These are phyloP conservation scores for Aspergillus niger DNA, from an alignment of 2,329 filamentous ascomycete species.

Conservation along the genomic window DNA sequence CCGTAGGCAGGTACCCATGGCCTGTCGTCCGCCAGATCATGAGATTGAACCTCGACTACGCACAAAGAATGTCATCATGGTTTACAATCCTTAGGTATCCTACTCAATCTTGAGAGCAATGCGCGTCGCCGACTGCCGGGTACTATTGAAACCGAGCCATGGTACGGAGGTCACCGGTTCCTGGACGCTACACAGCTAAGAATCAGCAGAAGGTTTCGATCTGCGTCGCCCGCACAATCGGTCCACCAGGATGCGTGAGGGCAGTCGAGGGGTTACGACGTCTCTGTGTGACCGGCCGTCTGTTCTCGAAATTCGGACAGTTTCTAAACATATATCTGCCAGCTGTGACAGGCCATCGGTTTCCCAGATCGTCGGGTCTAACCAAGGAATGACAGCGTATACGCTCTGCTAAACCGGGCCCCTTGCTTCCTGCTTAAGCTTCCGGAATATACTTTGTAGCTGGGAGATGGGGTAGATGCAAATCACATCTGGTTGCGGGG, in stretches of 20 bases:
- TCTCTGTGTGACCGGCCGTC: not conserved
- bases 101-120: not conserved
- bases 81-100: not conserved
- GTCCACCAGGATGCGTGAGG: too few species aligned
- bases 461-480: not conserved
- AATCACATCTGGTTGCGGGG: not conserved
- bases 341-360: not conserved
- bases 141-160: not conserved
- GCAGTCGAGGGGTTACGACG: too few species aligned
- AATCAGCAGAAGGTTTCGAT: not conserved
- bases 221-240: not conserved
- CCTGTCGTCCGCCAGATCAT: not conserved
- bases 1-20: not conserved
- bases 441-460: not conserved
- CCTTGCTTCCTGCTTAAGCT: not conserved
- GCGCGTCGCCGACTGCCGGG: not conserved
- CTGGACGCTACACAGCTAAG: not conserved
- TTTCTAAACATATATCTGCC: slow-evolving; percentile 1
- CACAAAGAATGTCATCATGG: not conserved
- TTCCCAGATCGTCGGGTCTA: not conserved
- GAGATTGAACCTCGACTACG: not conserved
- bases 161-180: not conserved
- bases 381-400: slow-evolving; percentile 7
- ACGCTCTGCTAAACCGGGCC: not conserved
- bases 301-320: slow-evolving; percentile 1